Conservation (phyloP, 2,329 filamentous ascomycete species). For the Chaetomiaceae sp. region DNA sequence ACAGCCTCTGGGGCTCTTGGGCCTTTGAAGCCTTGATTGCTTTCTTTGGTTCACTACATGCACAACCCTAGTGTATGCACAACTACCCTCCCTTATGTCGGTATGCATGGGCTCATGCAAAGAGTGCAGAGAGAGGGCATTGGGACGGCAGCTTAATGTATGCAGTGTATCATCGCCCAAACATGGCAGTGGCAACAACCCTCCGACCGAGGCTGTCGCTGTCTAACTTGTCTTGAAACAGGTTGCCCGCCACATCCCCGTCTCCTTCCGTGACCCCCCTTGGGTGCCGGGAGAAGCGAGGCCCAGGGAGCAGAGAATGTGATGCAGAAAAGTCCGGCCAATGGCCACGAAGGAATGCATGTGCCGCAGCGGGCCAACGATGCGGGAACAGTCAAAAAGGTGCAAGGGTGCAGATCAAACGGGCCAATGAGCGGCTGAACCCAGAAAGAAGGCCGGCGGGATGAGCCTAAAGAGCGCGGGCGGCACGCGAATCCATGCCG, state of each 20-base stretch:
- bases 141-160: too few species aligned
- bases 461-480: constrained; percentile 30
- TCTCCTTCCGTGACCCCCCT: too few species aligned
- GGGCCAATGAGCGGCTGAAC: constrained; percentile 18
- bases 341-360: constrained; percentile 5
- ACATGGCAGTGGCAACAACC: neutral
- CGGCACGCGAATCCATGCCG: constrained; percentile 25
- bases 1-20: too few species aligned
- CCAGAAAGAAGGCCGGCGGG: constrained; percentile 24
- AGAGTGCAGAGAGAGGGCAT: too few species aligned
- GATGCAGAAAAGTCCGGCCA: constrained; percentile 2
- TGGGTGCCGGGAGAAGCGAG: neutral
- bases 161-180: neutral
- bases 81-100: too few species aligned
- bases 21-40: too few species aligned
- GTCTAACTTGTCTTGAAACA: too few species aligned
- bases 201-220: neutral
- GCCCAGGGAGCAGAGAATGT: neutral
- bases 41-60: too few species aligned
- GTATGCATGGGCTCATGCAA: too few species aligned
- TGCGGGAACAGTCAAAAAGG: constrained; percentile 10
- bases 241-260: too few species aligned
- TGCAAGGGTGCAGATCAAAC: constrained; percentile 11
- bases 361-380: constrained; percentile 8
- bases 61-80: too few species aligned